Percentiles rank a stretch among this genome's conserved stretches.
phyloP scores from a whole-genome alignment of 225 moss, liverwort and hornwort genomes.

The Anthoceros angustus region DNA sequence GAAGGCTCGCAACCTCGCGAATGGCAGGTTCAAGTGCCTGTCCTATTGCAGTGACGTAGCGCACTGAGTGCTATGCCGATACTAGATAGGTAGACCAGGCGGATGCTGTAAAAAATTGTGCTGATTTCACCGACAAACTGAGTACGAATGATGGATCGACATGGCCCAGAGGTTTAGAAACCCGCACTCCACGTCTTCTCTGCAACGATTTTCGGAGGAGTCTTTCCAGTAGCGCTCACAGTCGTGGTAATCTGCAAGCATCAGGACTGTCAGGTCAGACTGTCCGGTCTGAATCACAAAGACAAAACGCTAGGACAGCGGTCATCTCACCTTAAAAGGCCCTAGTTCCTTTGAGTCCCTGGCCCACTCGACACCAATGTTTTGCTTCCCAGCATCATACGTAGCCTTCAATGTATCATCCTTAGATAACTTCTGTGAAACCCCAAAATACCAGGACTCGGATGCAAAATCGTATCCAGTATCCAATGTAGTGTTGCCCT shows the following conservation, averaged over 20 bases:
- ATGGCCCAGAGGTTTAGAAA: constrained; percentile 11
- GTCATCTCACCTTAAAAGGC: constrained; percentile 54
- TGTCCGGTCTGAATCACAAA: neutral
- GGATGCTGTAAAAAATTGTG: too few relatives aligned
- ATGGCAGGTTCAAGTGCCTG: neutral
- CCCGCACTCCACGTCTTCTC: constrained; percentile 89
- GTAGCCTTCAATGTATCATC: constrained; percentile 56
- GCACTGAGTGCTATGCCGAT: too few relatives aligned
- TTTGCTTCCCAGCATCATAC: constrained; percentile 45
- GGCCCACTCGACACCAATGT: constrained; percentile 71
- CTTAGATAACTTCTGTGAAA: constrained; percentile 42
- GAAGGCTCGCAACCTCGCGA: neutral
- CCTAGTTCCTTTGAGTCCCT: constrained; percentile 86
- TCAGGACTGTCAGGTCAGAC: neutral
- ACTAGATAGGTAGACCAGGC: too few relatives aligned
- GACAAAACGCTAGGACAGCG: neutral
- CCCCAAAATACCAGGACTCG: constrained; percentile 63
- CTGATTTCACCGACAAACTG: too few relatives aligned
- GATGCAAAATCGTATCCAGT: constrained; percentile 78
- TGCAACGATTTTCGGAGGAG: constrained; percentile 53
- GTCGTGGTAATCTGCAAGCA: constrained; percentile 49
- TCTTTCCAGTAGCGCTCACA: constrained; percentile 38
- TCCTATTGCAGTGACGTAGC: too few relatives aligned
- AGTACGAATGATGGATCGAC: neutral
- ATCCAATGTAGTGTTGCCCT: constrained; percentile 52